These are phyloP conservation scores for Colletotrichum filicis DNA, from an alignment of 2,329 filamentous ascomycete species.

Conservation along the genomic window DNA sequence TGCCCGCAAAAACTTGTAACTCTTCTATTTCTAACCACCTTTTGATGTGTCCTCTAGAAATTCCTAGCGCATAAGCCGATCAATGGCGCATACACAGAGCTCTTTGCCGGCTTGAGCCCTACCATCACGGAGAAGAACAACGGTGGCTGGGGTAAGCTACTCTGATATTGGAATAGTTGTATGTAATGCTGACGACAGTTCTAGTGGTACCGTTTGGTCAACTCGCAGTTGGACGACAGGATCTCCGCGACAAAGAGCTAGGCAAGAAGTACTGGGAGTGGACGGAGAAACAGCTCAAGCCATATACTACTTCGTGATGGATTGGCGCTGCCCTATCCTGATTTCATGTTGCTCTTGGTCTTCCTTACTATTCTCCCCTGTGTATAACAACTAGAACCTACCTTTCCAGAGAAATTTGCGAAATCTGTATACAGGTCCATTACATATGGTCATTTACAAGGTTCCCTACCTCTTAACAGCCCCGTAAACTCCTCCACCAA, in stretches of 20 bases:
- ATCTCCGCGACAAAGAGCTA: slow-evolving; percentile 16
- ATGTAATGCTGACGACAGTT: background rate
- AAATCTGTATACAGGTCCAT: background rate
- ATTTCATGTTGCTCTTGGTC: too few species aligned
- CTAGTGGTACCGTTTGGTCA: slow-evolving; percentile 28
- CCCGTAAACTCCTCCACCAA: background rate
- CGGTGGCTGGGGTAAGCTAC: slow-evolving; percentile 41
- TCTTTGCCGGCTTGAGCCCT: slow-evolving; percentile 51
- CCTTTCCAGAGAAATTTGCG: background rate
- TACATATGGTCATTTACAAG: background rate
- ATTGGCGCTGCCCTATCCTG: too few species aligned
- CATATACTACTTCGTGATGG: background rate
- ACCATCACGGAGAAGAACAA: slow-evolving; percentile 47
- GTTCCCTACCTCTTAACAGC: background rate
- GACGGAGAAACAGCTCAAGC: slow-evolving; percentile 28
- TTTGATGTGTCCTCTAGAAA: slow-evolving; percentile 13
- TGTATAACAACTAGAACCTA: too few species aligned
- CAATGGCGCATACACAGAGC: slow-evolving; percentile 54
- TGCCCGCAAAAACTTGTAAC: too few species aligned
- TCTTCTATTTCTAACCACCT: background rate
- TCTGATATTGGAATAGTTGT: too few species aligned
- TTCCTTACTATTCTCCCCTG: background rate
- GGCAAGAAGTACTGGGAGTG: slow-evolving; percentile 34
- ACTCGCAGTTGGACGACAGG: slow-evolving; percentile 9
- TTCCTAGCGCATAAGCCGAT: slow-evolving; percentile 38